phyloP scores from a whole-genome alignment of 768 basidiomycete species.

The Kwoniella dendrophila region DNA sequence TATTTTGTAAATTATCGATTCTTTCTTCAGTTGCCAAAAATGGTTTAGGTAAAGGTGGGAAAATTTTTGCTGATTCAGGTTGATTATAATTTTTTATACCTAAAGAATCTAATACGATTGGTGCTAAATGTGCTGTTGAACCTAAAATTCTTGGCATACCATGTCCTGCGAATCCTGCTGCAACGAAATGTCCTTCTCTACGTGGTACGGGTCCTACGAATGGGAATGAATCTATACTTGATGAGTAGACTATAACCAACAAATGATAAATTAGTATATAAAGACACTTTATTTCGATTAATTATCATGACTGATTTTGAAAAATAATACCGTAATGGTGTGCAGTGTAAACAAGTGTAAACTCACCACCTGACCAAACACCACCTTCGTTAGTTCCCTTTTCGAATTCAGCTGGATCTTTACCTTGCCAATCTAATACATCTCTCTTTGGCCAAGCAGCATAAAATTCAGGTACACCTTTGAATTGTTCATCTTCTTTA shows the following conservation, averaged over 20 bases:
- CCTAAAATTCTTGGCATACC: conserved; percentile 36
- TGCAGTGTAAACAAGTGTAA: background rate
- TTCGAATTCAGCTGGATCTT: conserved; percentile 19
- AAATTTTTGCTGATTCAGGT: conserved; percentile 1
- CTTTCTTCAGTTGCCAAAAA: conserved; percentile 21
- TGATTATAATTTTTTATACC: background rate
- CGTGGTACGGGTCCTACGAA: conserved; percentile 32
- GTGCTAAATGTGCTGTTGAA: conserved; percentile 27
- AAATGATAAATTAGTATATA: too few species aligned
- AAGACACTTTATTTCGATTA: too few species aligned
- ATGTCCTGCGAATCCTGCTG: conserved; percentile 33
- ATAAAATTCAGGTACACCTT: conserved; percentile 32
- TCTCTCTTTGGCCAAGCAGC: conserved; percentile 23
- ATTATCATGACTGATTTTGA: background rate
- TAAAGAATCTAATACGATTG: background rate
- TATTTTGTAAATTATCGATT: conserved; percentile 8
- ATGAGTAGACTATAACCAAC: conserved; percentile 23
- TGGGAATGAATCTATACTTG: conserved; percentile 24
- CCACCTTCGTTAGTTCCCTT: conserved; percentile 23
- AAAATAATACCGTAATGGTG: background rate
- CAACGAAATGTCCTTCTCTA: conserved; percentile 27
- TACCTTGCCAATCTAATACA: conserved; percentile 25
- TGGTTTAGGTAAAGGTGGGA: conserved; percentile 23
- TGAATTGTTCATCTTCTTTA: conserved; percentile 26
- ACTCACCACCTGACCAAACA: conserved; percentile 41